Percentiles rank a stretch among this genome's conserved stretches.
These are phyloP conservation scores for Monosporascus sp. DNA, from an alignment of 2,329 filamentous ascomycete genomes.

Conservation along the genomic window DNA sequence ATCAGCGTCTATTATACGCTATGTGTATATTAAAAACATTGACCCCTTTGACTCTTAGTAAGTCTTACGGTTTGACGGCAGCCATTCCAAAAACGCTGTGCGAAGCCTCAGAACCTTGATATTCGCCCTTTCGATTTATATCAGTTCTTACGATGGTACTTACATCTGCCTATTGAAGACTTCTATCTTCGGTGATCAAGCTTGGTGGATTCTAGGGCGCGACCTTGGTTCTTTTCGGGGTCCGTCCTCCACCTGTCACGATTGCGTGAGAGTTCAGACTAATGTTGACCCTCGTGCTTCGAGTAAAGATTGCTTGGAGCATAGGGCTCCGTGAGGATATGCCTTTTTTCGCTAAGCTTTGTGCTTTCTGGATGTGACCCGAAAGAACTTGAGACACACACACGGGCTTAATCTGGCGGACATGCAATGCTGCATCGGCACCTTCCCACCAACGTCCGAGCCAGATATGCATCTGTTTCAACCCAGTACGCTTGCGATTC, in stretches of 20 bases:
- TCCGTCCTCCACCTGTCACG: background rate
- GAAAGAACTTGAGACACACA: background rate
- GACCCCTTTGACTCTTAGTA: background rate
- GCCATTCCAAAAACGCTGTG: background rate
- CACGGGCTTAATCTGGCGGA: background rate
- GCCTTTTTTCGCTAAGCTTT: background rate
- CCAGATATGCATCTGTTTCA: slow-evolving; percentile 2
- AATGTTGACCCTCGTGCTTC: background rate
- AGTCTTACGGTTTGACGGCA: background rate
- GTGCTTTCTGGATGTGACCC: background rate
- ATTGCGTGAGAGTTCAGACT: background rate
- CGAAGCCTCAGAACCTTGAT: background rate
- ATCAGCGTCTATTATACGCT: background rate
- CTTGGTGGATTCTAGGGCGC: background rate
- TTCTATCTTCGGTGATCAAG: background rate
- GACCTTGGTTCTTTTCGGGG: background rate
- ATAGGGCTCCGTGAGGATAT: background rate
- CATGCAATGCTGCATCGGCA: slow-evolving; percentile 1
- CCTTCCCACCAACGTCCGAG: slow-evolving; percentile 1
- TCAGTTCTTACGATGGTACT: too few relatives aligned
- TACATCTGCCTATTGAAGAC: too few relatives aligned
- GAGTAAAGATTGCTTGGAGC: background rate
- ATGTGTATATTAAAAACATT: background rate
- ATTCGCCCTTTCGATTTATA: background rate
- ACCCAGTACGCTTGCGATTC: slow-evolving; percentile 24